Base-by-base conservation (phyloP, 2,329 filamentous ascomycete genomes). In the Diaporthe sp. region DNA sequence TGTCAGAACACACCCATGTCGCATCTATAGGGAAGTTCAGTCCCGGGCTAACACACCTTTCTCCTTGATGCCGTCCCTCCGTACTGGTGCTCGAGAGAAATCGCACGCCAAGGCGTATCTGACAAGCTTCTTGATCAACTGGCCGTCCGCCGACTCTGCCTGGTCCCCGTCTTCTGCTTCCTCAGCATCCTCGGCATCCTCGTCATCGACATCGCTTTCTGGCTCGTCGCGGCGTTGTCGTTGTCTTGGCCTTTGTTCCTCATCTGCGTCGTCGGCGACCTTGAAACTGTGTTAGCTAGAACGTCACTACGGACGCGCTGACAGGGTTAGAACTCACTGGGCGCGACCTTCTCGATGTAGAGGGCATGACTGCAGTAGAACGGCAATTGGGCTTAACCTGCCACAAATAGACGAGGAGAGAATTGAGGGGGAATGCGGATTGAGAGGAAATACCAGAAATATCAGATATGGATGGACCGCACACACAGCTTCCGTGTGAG, bases 51-150 rank as follows among this genome's bases (percentile, higher is more conserved):
- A 51, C 79, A 77, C 77, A 92, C 91, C 91, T 85, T 91, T 91
- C 70, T 93, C 91, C 76, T 88, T 88, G 61, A 94, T 92, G 44
- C 90, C 92, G 31, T 91, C 88, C 78, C 92, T 85, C 71, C 87
- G 87, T 61, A 94, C 92, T 0, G 88, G 86, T 53, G 88, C 87
- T 71, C 92, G 86, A 13, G 91, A 89, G 77, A 89, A 92, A 80
- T 94, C 92, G 83, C 92, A 93, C 6, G 92, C 90, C 34, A 94
- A 82, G 4, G 91, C 91, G 79, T 93, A 93, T 72, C 92, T 89
- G n/a, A 94, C 88, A n/a, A 94, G 83, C 80, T 92, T 93, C 83
- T 92, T 93, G 49, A 90, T 88, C 46, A 92, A 82, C 78, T 91
- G 88, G 5, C 88, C 84, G 49, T 89, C 87, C 53, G 84, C 86